Evolutionary conservation across 2,329 filamentous ascomycete species (phyloP), one percentile per base, ranked within the genome.

Genomic region (Fusarium sp.): DNA sequence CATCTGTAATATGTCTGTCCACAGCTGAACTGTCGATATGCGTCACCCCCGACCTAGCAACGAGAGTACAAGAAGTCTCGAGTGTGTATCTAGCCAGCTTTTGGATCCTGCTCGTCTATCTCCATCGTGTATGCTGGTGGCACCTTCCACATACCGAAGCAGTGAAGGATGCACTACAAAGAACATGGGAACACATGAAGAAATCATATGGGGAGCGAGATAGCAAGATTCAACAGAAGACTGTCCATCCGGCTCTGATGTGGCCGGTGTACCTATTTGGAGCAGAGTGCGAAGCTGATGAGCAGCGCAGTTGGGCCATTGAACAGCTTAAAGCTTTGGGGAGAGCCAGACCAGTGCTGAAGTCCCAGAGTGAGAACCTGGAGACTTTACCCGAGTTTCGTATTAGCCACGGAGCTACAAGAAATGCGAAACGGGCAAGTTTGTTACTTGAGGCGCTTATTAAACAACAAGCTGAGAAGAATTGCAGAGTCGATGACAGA

Each of bases 121-220:
- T 61, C 3, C 59, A 61, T 7, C 53, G 59, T 3, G 22, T 61
- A 2, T 61, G 59, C 7, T 61, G 59, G 59, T 61, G 59, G 59
- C 59, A 61, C 29, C 44, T 61, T 7, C 18, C 44, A 3, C 59
- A 59, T 15, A 61, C 59, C 2, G 16, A 18, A 18, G n/a, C 14
- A 1, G 59, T 61, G 1, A 29, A 44, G 0, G 27, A 15, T 1
- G 59, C 59, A 1, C 3, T 61, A 2, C 27, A 49, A 4, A 32
- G 18, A 12, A 61, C 59, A 1, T 61, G 59, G 59, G 10, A 50
- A 1, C 29, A 61, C 2, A 44, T 61, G 44, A 22, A 61, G 15
- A 59, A 43, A 4, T 61, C 59, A 3, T 61, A 61, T 12, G 59
- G 59, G 4, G 59, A 61, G 22, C 15, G 12, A 2, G 34, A 61